Evolutionary conservation across 2,329 filamentous ascomycete species (phyloP).

Genomic region (Monilinia fructigena): DNA sequence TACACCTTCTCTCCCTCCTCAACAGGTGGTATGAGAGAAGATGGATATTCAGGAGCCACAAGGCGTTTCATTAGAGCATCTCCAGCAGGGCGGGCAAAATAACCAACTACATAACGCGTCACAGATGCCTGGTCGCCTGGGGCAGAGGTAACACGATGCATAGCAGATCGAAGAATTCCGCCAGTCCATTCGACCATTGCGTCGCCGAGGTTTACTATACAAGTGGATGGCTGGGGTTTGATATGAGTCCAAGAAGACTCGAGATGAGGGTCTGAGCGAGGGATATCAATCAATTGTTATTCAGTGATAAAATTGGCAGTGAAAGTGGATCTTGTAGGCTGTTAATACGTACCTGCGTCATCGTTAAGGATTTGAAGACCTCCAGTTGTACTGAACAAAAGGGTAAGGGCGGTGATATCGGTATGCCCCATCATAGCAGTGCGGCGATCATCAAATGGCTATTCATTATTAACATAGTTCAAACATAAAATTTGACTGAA

Average conservation of each 20-base stretch:
- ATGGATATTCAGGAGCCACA: slow-evolving; percentile 7
- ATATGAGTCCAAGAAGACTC: slow-evolving; percentile 40
- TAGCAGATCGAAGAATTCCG: slow-evolving; percentile 34
- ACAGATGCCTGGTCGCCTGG: slow-evolving; percentile 29
- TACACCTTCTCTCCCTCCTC: slow-evolving; percentile 9
- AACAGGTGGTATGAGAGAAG: slow-evolving; percentile 14
- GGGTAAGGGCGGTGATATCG: slow-evolving; percentile 16
- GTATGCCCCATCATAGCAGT: slow-evolving; percentile 19
- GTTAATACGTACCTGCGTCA: slow-evolving; percentile 33
- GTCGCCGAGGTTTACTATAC: slow-evolving; percentile 42
- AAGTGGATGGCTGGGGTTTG: slow-evolving; percentile 37
- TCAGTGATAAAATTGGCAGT: not conserved
- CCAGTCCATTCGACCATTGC: slow-evolving; percentile 38
- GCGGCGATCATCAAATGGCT: slow-evolving; percentile 9
- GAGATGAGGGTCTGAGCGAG: slow-evolving; percentile 3
- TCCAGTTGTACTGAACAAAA: slow-evolving; percentile 35
- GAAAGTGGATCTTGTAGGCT: slow-evolving; percentile 31
- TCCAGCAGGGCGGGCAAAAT: slow-evolving; percentile 49
- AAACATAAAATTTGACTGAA: not conserved
- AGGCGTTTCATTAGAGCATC: slow-evolving; percentile 40
- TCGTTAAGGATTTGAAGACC: slow-evolving; percentile 40
- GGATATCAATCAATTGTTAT: not conserved
- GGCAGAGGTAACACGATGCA: slow-evolving; percentile 37
- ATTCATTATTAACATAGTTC: not conserved
- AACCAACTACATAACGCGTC: slow-evolving; percentile 50